Base-by-base conservation (phyloP, 176 grass and related monocot species). In the Pontederia crassipes region DNA sequence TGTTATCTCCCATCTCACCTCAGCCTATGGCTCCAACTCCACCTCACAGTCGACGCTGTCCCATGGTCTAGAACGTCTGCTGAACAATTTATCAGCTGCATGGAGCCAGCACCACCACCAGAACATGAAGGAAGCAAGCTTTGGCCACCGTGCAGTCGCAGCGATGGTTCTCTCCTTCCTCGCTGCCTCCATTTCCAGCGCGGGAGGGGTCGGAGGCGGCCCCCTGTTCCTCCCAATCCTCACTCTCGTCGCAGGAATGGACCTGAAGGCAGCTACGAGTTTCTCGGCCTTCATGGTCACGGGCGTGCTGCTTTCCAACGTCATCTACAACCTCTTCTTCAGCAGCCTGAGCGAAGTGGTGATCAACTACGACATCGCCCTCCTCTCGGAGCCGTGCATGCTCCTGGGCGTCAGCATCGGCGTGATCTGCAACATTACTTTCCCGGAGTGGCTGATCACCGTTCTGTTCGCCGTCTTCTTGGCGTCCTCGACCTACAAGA, bases 371-470 rank as follows among this genome's bases (percentile, higher is more conserved):
- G 79, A 89, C 60, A 79, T 95, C 62, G 71, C 79, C 20, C 82
- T 95, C 27, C 73, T 78, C 12, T 89, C 84, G 51, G 70, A 95
- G 77, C 79, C 89, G 52, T 75, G 82, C 77, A 83, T 95, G 71
- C 79, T 89, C 8, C 76, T 95, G 47, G 89, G 85, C 11, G 85
- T 95, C 14, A 95, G 85, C 70, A 32, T 89, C 71, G 89, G 89
- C 50, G 85, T 95, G 17, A 50, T 83, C 17, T 89, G 82, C 79
- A 95, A 95, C 71, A 54, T 89, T 57, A 71, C 81, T 70, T 89
- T 89, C 72, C 89, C 89, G 4, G 89, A 95, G 51, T 95, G 89
- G 89, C 82, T 95, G 57, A 86, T 95, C 79, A 89, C 82, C 15
- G 76, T 14, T 55, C 56, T 86, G 48, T 95, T 95, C 65, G 65